phyloP scores from a whole-genome alignment of 495 filamentous ascomycete genomes.

The Lasiosphaeriaceae sp. region DNA sequence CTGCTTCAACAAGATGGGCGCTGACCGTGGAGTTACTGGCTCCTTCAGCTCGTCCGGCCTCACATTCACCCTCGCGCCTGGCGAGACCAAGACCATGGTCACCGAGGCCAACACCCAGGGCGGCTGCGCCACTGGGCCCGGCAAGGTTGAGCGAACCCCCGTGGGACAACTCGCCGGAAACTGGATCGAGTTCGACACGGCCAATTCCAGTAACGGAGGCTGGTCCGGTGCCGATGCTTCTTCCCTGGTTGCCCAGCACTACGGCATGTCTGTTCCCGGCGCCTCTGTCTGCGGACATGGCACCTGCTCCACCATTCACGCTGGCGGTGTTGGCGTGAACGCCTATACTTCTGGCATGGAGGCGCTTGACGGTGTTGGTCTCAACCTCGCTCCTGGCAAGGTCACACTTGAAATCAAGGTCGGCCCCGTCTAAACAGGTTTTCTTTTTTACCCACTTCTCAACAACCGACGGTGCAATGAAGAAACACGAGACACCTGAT shows the following conservation, averaged over 20 bases:
- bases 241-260: constrained; percentile 29
- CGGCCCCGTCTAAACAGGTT: constrained; percentile 10
- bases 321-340: constrained; percentile 30
- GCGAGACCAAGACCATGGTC: constrained; percentile 33
- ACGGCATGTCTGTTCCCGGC: constrained; percentile 29
- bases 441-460: constrained; percentile 2
- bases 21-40: constrained; percentile 25
- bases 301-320: constrained; percentile 30
- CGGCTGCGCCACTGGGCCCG: constrained; percentile 26
- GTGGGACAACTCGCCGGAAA: constrained; percentile 28
- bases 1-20: constrained; percentile 39
- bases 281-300: constrained; percentile 28
- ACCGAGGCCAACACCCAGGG: constrained; percentile 32
- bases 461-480: constrained; percentile 2
- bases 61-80: constrained; percentile 28
- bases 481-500: constrained; percentile 3
- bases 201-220: constrained; percentile 29
- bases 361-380: constrained; percentile 31
- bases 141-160: constrained; percentile 18
- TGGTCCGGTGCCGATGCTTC: constrained; percentile 40
- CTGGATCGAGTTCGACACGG: constrained; percentile 37
- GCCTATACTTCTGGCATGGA: constrained; percentile 36
- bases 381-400: constrained; percentile 25
- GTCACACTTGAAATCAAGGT: constrained; percentile 19
- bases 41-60: constrained; percentile 24